Base-by-base conservation (phyloP, 2,329 filamentous ascomycete species). In the Magnaporthiopsis incrustans region DNA sequence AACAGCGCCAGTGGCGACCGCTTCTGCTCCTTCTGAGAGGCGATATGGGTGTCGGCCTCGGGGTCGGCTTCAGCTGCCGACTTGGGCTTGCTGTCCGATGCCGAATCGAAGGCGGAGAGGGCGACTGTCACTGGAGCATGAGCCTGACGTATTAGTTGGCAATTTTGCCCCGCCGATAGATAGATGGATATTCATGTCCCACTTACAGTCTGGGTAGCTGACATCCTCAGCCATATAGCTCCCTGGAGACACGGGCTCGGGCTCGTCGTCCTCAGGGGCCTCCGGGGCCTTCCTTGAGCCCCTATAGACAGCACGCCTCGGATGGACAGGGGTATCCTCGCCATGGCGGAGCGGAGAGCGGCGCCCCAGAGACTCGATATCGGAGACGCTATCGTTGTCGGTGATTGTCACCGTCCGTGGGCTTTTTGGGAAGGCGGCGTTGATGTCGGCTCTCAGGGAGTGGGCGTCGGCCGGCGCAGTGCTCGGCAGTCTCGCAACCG, bases 1-100 rank as follows among this genome's bases (percentile, higher is more conserved):
- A 96, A 97, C 44, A 89, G 86, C 67, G 92, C 83, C 2, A 97
- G 77, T 0, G 92, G 93, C 1, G 82, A 80, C 26, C 74, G 75
- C 2, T 22, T 60, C 14, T 10, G 15, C 14, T 25, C 64, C 32
- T 69, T 65, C 38, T 69, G 44, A 30, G 68, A 25, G 35, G 64
- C 12, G 26, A n/a, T 25, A 56, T 25, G 15, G 50, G 57, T 59
- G 67, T 65, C 64, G 64, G 59, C 69, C 64, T 38, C 71, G 68
- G 56, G 69, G 64, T 73, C 71, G 59, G 30, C 61, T 30, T 58
- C 62, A 27, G n/a, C 57, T 25, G 50, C 38, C 59, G 56, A 30
- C 59, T 57, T 27, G 44, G 61, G 32, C 30, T 53, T 61, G 18
- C 44, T 25, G 8, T 53, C 22, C 15, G 32, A 30, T 38, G 64